phyloP scores from a whole-genome alignment of 495 filamentous ascomycete genomes.

The Tuber borchii region DNA sequence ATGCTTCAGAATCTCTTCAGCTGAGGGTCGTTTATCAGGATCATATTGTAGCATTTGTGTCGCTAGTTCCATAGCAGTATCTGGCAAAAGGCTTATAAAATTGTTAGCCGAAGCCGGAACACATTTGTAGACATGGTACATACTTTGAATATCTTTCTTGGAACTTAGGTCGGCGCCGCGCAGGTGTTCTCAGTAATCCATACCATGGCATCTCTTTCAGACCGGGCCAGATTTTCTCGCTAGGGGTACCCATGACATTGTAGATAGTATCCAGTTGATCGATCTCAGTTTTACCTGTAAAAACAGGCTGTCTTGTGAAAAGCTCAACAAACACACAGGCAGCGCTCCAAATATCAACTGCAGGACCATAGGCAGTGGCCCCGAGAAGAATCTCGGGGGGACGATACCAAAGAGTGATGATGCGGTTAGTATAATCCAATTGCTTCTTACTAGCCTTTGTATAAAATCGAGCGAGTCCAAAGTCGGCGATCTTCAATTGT shows the following conservation, averaged over 20 bases:
- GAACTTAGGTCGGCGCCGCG: constrained; percentile 70
- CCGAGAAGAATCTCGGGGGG: constrained; percentile 88
- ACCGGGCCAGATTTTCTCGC: constrained; percentile 72
- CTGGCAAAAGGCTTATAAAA: constrained; percentile 51
- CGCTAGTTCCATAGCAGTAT: constrained; percentile 76
- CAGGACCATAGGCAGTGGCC: constrained; percentile 88
- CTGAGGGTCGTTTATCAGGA: constrained; percentile 73
- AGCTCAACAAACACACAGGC: constrained; percentile 96
- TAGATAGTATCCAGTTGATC: constrained; percentile 96
- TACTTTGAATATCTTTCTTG: constrained; percentile 68
- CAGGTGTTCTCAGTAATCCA: constrained; percentile 71
- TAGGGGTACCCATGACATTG: constrained; percentile 84
- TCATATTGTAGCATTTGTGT: constrained; percentile 79
- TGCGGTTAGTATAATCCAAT: constrained; percentile 96
- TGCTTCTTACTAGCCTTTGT: constrained; percentile 68
- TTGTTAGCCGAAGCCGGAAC: constrained; percentile 5
- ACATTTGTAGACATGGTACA: constrained; percentile 10
- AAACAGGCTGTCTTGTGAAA: constrained; percentile 90
- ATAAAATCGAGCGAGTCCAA: constrained; percentile 95
- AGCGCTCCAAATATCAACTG: constrained; percentile 96
- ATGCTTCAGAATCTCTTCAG: constrained; percentile 78
- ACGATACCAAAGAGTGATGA: constrained; percentile 97
- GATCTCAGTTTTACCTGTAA: constrained; percentile 90
- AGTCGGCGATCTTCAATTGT: constrained; percentile 87
- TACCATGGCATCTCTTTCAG: constrained; percentile 94